Conservation (phyloP, 2,329 filamentous ascomycete species). For the Aspergillus sp. region DNA sequence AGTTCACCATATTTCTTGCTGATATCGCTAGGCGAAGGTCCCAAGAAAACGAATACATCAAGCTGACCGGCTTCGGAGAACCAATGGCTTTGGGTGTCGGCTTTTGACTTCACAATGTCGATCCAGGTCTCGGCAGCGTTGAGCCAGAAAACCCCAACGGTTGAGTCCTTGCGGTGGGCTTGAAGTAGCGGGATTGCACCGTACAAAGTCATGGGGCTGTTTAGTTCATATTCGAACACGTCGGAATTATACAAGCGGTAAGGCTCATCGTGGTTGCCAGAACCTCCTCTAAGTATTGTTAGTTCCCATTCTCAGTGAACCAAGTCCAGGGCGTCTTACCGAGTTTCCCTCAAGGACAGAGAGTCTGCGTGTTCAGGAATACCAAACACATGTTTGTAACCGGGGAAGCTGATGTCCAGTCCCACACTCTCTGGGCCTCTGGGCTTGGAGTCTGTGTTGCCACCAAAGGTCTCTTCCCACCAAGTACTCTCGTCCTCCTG, state of each 20-base stretch:
- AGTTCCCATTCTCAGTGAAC: conserved; percentile 12
- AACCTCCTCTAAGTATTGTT: conserved; percentile 60
- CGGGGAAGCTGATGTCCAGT: conserved; percentile 87
- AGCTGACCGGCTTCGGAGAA: conserved; percentile 88
- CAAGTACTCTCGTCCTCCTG: conserved; percentile 73
- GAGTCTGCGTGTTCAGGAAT: conserved; percentile 91
- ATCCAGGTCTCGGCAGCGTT: conserved; percentile 98
- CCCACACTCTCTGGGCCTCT: conserved; percentile 88
- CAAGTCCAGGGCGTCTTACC: conserved; percentile 42
- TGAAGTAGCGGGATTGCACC: conserved; percentile 98
- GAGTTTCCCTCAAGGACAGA: conserved; percentile 84
- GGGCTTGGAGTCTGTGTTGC: conserved; percentile 94
- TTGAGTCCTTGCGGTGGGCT: conserved; percentile 88
- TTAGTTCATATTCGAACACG: conserved; percentile 95
- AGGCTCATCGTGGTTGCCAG: conserved; percentile 81
- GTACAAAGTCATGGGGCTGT: conserved; percentile 98
- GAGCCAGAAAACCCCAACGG: conserved; percentile 95
- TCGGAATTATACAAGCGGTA: conserved; percentile 96
- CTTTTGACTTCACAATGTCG: conserved; percentile 82
- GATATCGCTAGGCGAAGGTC: conserved; percentile 79
- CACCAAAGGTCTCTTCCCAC: conserved; percentile 97
- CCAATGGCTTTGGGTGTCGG: conserved; percentile 89
- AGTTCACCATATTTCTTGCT: conserved; percentile 82
- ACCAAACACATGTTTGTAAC: conserved; percentile 89
- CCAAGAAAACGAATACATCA: conserved; percentile 92